A percentile compares a stretch with the other conserved stretches of the same genome.
Evolutionary conservation across 495 filamentous ascomycete genomes (phyloP).

Genomic region (Lophiotrema nucula): DNA sequence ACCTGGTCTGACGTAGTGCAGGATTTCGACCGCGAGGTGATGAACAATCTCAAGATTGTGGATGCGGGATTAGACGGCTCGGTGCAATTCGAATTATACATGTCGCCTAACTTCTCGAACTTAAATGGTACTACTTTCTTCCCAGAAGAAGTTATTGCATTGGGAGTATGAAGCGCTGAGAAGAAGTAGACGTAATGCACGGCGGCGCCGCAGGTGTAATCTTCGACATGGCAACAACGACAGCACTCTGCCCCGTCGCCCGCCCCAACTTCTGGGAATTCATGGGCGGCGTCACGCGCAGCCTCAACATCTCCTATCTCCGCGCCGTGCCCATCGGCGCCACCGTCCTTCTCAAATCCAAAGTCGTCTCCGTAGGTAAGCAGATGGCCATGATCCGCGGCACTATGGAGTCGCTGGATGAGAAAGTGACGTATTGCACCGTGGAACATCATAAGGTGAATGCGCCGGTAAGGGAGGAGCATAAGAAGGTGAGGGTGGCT

Average conservation of each 20-base stretch:
- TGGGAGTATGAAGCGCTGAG: not conserved
- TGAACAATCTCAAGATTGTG: slow-evolving; percentile 40
- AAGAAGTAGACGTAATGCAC: slow-evolving; percentile 23
- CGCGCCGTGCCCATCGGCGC: slow-evolving; percentile 41
- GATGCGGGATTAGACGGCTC: slow-evolving; percentile 38
- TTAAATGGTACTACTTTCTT: slow-evolving; percentile 36
- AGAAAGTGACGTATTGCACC: slow-evolving; percentile 42
- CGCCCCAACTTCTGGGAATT: slow-evolving; percentile 49
- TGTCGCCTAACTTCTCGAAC: slow-evolving; percentile 30
- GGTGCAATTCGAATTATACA: slow-evolving; percentile 23
- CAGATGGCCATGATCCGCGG: slow-evolving; percentile 50
- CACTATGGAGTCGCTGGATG: slow-evolving; percentile 43
- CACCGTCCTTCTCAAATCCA: slow-evolving; percentile 38
- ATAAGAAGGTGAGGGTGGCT: slow-evolving; percentile 34
- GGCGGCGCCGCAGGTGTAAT: slow-evolving; percentile 46
- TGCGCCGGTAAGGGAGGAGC: slow-evolving; percentile 39
- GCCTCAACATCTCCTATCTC: slow-evolving; percentile 45
- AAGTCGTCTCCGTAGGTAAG: slow-evolving; percentile 42
- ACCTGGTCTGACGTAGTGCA: not conserved
- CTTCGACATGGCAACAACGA: slow-evolving; percentile 49
- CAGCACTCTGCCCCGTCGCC: slow-evolving; percentile 44
- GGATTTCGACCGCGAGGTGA: slow-evolving; percentile 43
- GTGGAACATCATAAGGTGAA: slow-evolving; percentile 51
- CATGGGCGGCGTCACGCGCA: slow-evolving; percentile 47
- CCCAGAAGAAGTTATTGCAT: not conserved